A percentile compares a stretch with the other conserved stretches of the same genome.
phyloP scores from a whole-genome alignment of 768 basidiomycete genomes.

The Mycena belliarum region DNA sequence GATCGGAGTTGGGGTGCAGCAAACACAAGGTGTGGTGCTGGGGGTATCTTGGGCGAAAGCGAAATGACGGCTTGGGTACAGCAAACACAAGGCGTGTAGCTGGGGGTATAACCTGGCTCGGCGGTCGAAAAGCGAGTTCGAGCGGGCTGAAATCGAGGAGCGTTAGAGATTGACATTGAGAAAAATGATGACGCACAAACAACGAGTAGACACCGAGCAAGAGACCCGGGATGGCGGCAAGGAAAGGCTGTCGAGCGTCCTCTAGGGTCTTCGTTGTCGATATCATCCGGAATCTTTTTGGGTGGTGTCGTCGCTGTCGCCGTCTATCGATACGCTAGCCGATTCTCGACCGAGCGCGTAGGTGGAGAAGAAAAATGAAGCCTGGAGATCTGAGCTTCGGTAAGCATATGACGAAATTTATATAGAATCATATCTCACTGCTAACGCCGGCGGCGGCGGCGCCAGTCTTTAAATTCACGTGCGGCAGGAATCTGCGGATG shows the following conservation, averaged over 20 bases:
- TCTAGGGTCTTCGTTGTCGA: background rate
- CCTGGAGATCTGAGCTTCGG: background rate
- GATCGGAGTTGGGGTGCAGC: background rate
- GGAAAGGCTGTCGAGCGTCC: too few relatives aligned
- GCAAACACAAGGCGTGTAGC: background rate
- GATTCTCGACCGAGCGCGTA: background rate
- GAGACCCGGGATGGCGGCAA: too few relatives aligned
- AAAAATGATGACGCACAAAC: too few relatives aligned
- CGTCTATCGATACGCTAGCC: background rate
- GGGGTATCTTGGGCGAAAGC: background rate
- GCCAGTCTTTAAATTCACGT: background rate
- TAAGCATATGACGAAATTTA: background rate
- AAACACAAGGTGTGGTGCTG: background rate
- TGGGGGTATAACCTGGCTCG: background rate
- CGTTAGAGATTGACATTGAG: too few relatives aligned
- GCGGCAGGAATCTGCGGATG: background rate
- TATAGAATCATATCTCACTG: background rate
- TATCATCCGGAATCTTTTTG: background rate
- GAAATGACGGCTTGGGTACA: background rate
- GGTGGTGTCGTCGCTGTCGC: background rate
- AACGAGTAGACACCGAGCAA: too few relatives aligned
- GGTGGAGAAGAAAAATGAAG: background rate
- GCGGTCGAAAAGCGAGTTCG: too few relatives aligned
- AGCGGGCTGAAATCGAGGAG: too few relatives aligned
- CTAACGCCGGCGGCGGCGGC: background rate